phyloP scores from a whole-genome alignment of 78 protist genomes.

The Dictyostelium brefeldianum region DNA sequence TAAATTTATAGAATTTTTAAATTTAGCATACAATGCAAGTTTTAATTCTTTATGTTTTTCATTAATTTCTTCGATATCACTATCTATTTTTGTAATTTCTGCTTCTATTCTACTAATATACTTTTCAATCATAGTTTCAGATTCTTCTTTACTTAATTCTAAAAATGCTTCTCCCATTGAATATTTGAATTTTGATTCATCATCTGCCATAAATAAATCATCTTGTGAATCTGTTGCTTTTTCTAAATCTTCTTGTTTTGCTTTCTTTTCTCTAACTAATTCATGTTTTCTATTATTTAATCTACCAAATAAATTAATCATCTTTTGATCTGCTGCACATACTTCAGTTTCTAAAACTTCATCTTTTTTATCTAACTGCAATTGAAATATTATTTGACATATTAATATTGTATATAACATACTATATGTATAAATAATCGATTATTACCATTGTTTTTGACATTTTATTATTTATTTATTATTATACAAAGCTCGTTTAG shows the following conservation, averaged over 20 bases:
- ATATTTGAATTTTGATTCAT: constrained; percentile 60
- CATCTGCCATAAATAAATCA: constrained; percentile 61
- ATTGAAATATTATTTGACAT: not conserved
- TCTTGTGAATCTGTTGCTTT: constrained; percentile 65
- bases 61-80: constrained; percentile 36
- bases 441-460: too few relatives aligned
- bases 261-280: constrained; percentile 36
- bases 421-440: too few relatives aligned
- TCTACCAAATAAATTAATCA: constrained; percentile 71
- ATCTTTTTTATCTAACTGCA: constrained; percentile 50
- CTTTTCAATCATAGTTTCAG: constrained; percentile 46
- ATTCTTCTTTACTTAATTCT: constrained; percentile 30
- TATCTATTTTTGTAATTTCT: constrained; percentile 36
- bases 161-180: constrained; percentile 73
- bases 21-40: constrained; percentile 48
- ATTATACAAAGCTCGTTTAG: too few relatives aligned
- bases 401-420: not conserved
- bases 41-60: constrained; percentile 68
- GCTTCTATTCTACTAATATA: constrained; percentile 23
- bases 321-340: constrained; percentile 53
- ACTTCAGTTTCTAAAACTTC: constrained; percentile 49
- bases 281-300: constrained; percentile 75
- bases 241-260: constrained; percentile 60
- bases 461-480: too few relatives aligned
- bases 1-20: constrained; percentile 70